A percentile compares a stretch with the other conserved stretches of the same genome.
phyloP scores from a whole-genome alignment of 2,329 filamentous ascomycete species.

The Fusarium newnesense region DNA sequence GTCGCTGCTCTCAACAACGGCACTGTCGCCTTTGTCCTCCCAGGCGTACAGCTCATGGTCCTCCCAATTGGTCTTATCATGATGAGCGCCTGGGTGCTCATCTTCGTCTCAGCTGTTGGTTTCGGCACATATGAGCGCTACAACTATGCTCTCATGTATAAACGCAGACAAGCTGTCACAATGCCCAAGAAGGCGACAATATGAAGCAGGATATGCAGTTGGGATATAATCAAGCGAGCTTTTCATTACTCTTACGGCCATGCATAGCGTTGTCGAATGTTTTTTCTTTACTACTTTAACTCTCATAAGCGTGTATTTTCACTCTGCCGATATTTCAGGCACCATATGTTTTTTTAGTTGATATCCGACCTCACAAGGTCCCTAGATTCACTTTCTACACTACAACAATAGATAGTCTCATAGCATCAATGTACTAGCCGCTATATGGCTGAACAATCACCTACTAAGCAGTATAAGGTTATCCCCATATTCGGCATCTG shows the following conservation, averaged over 20 bases:
- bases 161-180: conserved; percentile 48
- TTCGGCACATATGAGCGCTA: conserved; percentile 75
- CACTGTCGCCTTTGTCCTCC: conserved; percentile 73
- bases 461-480: background rate
- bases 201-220: background rate
- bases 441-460: conserved; percentile 14
- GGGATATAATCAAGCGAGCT: conserved; percentile 19
- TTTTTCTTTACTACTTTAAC: conserved; percentile 26
- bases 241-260: conserved; percentile 28
- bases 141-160: conserved; percentile 72
- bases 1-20: conserved; percentile 59
- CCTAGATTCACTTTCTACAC: conserved; percentile 31
- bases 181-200: conserved; percentile 30
- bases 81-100: conserved; percentile 68
- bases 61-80: conserved; percentile 77
- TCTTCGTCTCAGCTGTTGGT: conserved; percentile 68
- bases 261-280: conserved; percentile 34
- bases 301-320: conserved; percentile 33
- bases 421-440: conserved; percentile 27
- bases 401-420: conserved; percentile 27
- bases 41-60: conserved; percentile 74
- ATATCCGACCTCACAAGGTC: conserved; percentile 39
- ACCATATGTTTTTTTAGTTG: conserved; percentile 35
- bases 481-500: background rate
- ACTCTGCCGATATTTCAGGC: conserved; percentile 34